Evolutionary conservation across 139 green algal genomes (phyloP), one percentile per base, ranked within the genome.

Genomic region (Mychonastes homosphaera): DNA sequence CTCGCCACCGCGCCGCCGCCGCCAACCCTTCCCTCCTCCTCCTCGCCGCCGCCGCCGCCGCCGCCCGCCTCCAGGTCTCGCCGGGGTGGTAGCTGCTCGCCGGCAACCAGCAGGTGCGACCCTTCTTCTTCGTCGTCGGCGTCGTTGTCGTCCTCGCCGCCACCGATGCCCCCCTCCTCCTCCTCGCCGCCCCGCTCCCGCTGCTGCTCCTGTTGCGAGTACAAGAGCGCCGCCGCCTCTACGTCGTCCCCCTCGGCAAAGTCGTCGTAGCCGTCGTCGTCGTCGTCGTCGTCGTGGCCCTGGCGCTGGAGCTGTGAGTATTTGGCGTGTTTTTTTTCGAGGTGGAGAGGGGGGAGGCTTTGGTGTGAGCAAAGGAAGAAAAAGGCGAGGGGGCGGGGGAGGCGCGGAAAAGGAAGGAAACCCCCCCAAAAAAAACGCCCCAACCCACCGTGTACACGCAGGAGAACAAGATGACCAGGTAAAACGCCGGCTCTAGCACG

Each of bases 371-470:
- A n/a, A n/a, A n/a, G n/a, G n/a, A n/a, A n/a, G n/a, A n/a, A n/a
- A n/a, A n/a, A n/a, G n/a, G n/a, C n/a, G n/a, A n/a, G n/a, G n/a
- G n/a, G n/a, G n/a, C n/a, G n/a, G n/a, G n/a, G n/a, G n/a, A n/a
- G n/a, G n/a, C n/a, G n/a, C n/a, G n/a, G n/a, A n/a, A n/a, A n/a
- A n/a, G n/a, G n/a, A n/a, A n/a, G n/a, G n/a, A n/a, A n/a, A n/a
- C n/a, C n/a, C n/a, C n/a, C n/a, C n/a, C n/a, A n/a, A n/a, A n/a
- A n/a, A n/a, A n/a, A n/a, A n/a, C n/a, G n/a, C n/a, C n/a, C n/a
- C n/a, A n/a, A n/a, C n/a, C n/a, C 10, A 80, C 48, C 10, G 68
- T 75, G 65, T 77, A 80, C 48, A 80, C 45, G 38, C 73, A 77
- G 26, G 65, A 53, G 39, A 80, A 76, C 34, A 80, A 62, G 24